A percentile compares a stretch with the other conserved stretches of the same genome.
Evolutionary conservation across 352 stramenopile species (phyloP).

Genomic region (Phytophthora uliginosa): DNA sequence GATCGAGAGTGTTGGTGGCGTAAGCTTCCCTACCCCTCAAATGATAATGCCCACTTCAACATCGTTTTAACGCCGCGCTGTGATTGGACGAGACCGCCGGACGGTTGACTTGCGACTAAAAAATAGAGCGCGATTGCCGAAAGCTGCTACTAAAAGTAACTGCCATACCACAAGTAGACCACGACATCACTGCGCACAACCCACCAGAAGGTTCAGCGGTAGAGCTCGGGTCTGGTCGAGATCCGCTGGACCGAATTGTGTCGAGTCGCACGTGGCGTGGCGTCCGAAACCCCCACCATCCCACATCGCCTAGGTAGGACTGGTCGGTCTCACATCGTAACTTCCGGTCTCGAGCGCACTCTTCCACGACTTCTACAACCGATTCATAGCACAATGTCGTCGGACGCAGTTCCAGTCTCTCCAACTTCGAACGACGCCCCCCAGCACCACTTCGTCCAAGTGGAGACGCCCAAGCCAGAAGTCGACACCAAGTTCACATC

Average conservation of each 20-base stretch:
- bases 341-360: background rate
- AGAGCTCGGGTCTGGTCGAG: background rate
- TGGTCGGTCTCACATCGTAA: background rate
- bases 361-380: background rate
- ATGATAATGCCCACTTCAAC: slow-evolving; percentile 8
- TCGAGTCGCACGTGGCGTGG: background rate
- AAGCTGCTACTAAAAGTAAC: background rate
- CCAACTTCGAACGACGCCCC: background rate
- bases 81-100: background rate
- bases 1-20: background rate
- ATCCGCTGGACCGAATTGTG: background rate
- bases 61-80: background rate
- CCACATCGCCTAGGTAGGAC: background rate
- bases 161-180: background rate
- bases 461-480: slow-evolving; percentile 18
- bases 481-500: slow-evolving; percentile 3
- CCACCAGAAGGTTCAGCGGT: background rate
- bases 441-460: slow-evolving; percentile 15
- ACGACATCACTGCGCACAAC: background rate
- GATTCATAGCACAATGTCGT: background rate
- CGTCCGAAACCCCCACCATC: background rate
- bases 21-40: background rate
- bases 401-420: background rate
- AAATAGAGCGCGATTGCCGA: slow-evolving; percentile 1
- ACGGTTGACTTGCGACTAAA: background rate